Percentiles rank a stretch among this genome's conserved stretches.
phyloP scores from a whole-genome alignment of 2,329 filamentous ascomycete species.

The Cordyceps militaris region DNA sequence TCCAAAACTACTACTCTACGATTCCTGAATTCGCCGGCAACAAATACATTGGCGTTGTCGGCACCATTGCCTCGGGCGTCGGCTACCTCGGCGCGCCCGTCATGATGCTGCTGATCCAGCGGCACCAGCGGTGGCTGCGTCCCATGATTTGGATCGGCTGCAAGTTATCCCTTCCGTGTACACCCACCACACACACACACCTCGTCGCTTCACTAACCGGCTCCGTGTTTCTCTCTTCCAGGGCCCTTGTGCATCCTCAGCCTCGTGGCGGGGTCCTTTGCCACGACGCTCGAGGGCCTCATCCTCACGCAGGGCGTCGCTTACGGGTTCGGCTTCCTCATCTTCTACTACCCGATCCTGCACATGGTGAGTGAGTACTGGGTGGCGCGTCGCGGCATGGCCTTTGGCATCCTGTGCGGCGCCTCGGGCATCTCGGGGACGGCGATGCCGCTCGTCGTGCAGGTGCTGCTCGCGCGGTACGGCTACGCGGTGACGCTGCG shows the following conservation, averaged over 20 bases:
- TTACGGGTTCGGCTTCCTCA: constrained; percentile 33
- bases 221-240: background rate
- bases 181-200: background rate
- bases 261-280: constrained; percentile 28
- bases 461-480: constrained; percentile 29
- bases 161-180: background rate
- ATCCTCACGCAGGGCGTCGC: constrained; percentile 34
- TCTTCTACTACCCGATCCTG: constrained; percentile 31
- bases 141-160: constrained; percentile 15
- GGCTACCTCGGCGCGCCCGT: constrained; percentile 22
- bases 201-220: background rate
- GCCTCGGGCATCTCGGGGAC: constrained; percentile 25
- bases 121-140: constrained; percentile 3
- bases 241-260: constrained; percentile 30
- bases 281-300: constrained; percentile 24
- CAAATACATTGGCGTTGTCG: constrained; percentile 20
- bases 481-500: constrained; percentile 31
- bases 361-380: constrained; percentile 35
- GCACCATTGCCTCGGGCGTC: constrained; percentile 21
- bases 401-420: constrained; percentile 27
- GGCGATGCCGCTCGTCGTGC: constrained; percentile 31
- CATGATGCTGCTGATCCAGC: constrained; percentile 18
- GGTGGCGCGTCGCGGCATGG: constrained; percentile 31
- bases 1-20: constrained; percentile 23
- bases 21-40: constrained; percentile 20